Evolutionary conservation across 2,329 filamentous ascomycete species (phyloP).

Genomic region (Dendrostoma leiphaemia): DNA sequence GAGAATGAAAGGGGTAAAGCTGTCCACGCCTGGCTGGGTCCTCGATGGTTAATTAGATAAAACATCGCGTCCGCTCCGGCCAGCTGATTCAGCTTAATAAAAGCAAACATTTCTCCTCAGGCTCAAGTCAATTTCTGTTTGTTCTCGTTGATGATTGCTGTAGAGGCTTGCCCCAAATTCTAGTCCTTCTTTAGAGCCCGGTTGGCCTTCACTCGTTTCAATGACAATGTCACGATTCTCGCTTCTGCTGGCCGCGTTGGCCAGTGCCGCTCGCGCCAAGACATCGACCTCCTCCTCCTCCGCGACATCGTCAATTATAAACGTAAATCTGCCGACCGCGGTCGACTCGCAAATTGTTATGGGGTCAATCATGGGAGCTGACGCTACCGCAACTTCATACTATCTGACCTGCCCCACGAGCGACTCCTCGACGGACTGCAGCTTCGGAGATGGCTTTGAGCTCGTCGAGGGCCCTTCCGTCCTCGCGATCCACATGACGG

Average conservation of each 20-base stretch:
- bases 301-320: conserved; percentile 16
- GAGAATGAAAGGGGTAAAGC: not conserved
- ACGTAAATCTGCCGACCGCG: conserved; percentile 18
- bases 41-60: too few species aligned
- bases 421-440: conserved; percentile 19
- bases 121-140: too few species aligned
- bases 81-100: not conserved
- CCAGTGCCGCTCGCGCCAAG: not conserved
- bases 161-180: not conserved
- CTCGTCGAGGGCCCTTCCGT: conserved; percentile 23
- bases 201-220: not conserved
- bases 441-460: conserved; percentile 18
- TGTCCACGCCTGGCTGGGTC: too few species aligned
- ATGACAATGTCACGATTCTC: not conserved
- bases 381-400: conserved; percentile 23
- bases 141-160: too few species aligned
- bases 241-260: conserved; percentile 11
- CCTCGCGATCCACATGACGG: conserved; percentile 12
- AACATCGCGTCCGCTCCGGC: too few species aligned
- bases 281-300: not conserved
- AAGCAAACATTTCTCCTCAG: too few species aligned
- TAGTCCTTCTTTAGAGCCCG: not conserved
- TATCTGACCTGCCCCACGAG: conserved; percentile 22
- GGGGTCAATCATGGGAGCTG: conserved; percentile 25
- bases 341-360: conserved; percentile 19